Conservation (phyloP, 2,329 filamentous ascomycete species). For the Achaetomium macrosporum region DNA sequence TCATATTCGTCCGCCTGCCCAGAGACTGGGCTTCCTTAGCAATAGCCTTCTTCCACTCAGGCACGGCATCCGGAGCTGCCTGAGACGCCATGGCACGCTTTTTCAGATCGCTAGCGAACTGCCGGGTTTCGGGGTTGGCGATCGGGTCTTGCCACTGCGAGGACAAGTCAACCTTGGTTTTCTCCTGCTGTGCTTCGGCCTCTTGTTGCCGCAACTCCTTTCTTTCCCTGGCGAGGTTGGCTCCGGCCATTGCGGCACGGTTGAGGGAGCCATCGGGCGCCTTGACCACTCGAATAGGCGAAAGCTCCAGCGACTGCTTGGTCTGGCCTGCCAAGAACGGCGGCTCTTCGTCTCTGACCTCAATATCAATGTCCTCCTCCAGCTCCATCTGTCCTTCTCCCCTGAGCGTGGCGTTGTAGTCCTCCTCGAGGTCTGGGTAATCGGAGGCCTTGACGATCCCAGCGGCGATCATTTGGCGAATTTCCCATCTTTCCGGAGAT, state of each 20-base stretch:
- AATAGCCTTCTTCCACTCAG: constrained; percentile 87
- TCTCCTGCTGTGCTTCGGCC: constrained; percentile 69
- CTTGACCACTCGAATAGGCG: constrained; percentile 93
- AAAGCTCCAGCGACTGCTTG: constrained; percentile 90
- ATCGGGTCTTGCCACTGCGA: constrained; percentile 97
- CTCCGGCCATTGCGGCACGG: constrained; percentile 89
- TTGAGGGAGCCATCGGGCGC: constrained; percentile 98
- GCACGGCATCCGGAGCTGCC: constrained; percentile 60
- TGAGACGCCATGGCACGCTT: constrained; percentile 49
- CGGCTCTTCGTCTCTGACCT: constrained; percentile 92
- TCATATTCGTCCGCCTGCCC: constrained; percentile 82
- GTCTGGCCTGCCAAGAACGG: constrained; percentile 95
- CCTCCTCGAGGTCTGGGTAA: constrained; percentile 90
- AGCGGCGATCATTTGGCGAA: constrained; percentile 90
- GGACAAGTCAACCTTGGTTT: constrained; percentile 74
- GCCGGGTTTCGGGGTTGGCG: constrained; percentile 74
- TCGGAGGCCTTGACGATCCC: constrained; percentile 89
- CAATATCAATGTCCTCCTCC: constrained; percentile 95
- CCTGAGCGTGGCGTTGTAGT: constrained; percentile 80
- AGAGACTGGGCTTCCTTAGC: constrained; percentile 68
- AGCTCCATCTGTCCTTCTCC: constrained; percentile 85
- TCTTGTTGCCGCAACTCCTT: constrained; percentile 87
- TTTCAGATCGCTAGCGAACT: constrained; percentile 84
- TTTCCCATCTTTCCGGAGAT: constrained; percentile 95
- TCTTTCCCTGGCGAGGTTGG: constrained; percentile 79